These are phyloP conservation scores for Kurtzmaniella natalensis DNA, from an alignment of 1,139 yeast species.

Conservation along the genomic window DNA sequence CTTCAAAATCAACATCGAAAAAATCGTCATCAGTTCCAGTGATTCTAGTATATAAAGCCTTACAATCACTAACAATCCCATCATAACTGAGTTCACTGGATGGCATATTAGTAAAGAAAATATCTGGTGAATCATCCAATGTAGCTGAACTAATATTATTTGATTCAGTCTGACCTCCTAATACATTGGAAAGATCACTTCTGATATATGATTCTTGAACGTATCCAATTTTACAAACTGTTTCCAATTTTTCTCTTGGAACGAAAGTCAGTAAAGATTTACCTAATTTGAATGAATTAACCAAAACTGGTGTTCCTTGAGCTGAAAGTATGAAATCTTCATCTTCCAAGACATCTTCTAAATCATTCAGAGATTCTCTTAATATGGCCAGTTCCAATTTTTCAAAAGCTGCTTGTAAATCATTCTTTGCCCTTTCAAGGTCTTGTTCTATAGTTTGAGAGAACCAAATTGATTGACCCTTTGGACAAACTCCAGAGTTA, in stretches of 20 bases:
- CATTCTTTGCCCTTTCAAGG: slow-evolving; percentile 60
- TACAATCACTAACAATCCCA: slow-evolving; percentile 82
- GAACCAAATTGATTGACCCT: slow-evolving; percentile 89
- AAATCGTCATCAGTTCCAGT: slow-evolving; percentile 95
- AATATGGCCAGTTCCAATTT: slow-evolving; percentile 77
- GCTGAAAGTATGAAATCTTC: slow-evolving; percentile 51
- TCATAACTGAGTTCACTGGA: slow-evolving; percentile 85
- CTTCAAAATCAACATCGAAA: slow-evolving; percentile 94
- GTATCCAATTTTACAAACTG: slow-evolving; percentile 73
- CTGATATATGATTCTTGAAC: slow-evolving; percentile 62
- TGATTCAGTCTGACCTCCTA: slow-evolving; percentile 27
- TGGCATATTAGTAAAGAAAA: slow-evolving; percentile 69
- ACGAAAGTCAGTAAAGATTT: slow-evolving; percentile 79
- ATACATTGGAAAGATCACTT: slow-evolving; percentile 38
- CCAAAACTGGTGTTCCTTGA: slow-evolving; percentile 59
- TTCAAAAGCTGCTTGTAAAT: slow-evolving; percentile 73
- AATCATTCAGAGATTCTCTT: slow-evolving; percentile 66
- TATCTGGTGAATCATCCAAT: slow-evolving; percentile 35
- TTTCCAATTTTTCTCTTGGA: slow-evolving; percentile 74
- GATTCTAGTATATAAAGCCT: slow-evolving; percentile 63
- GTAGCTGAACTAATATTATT: slow-evolving; percentile 30
- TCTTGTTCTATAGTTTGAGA: slow-evolving; percentile 75
- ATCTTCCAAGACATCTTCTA: slow-evolving; percentile 42
- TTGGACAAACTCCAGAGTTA: slow-evolving; percentile 86
- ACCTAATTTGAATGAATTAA: slow-evolving; percentile 82